A percentile compares a stretch with the other conserved stretches of the same genome.
These are phyloP conservation scores for Talaromyces sp. DNA, from an alignment of 2,329 filamentous ascomycete genomes.

Conservation along the genomic window DNA sequence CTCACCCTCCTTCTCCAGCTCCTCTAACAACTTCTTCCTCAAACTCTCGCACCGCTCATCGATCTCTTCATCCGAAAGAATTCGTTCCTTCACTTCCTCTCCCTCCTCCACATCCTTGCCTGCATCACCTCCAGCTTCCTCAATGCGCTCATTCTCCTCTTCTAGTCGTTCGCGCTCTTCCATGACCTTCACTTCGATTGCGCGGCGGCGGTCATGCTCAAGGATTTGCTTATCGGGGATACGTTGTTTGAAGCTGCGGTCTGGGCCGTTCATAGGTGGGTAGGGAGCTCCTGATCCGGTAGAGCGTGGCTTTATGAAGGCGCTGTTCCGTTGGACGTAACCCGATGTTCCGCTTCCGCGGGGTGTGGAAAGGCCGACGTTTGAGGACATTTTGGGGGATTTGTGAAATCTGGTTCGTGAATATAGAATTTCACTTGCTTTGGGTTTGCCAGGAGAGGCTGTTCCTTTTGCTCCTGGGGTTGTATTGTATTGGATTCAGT, in stretches of 20 bases:
- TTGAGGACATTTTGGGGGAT: constrained; percentile 74
- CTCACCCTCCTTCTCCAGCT: constrained; percentile 54
- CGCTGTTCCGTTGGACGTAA: constrained; percentile 95
- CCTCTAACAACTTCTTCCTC: constrained; percentile 63
- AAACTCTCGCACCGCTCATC: constrained; percentile 72
- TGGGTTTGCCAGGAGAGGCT: too few species aligned
- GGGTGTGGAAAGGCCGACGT: constrained; percentile 93
- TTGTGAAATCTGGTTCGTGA: too few species aligned
- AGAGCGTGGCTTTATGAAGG: constrained; percentile 83
- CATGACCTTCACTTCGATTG: constrained; percentile 91
- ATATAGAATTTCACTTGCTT: too few species aligned
- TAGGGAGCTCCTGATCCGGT: constrained; percentile 69
- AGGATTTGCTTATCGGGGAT: constrained; percentile 91
- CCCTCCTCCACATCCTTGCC: constrained; percentile 40
- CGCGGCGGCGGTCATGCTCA: constrained; percentile 88
- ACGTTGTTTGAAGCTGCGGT: constrained; percentile 69
- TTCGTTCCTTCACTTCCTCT: constrained; percentile 21
- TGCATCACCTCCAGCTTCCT: constrained; percentile 87
- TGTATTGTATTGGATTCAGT: too few species aligned
- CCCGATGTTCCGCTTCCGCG: constrained; percentile 94
- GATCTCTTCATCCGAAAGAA: constrained; percentile 80
- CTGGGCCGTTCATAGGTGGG: constrained; percentile 50
- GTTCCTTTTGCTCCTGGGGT: too few species aligned
- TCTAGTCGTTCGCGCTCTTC: constrained; percentile 89
- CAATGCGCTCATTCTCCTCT: constrained; percentile 67